Percentiles rank a stretch among this genome's conserved stretches.
These are phyloP conservation scores for Mallotus repandus DNA, from an alignment of 441 rosid genomes.

Conservation along the genomic window DNA sequence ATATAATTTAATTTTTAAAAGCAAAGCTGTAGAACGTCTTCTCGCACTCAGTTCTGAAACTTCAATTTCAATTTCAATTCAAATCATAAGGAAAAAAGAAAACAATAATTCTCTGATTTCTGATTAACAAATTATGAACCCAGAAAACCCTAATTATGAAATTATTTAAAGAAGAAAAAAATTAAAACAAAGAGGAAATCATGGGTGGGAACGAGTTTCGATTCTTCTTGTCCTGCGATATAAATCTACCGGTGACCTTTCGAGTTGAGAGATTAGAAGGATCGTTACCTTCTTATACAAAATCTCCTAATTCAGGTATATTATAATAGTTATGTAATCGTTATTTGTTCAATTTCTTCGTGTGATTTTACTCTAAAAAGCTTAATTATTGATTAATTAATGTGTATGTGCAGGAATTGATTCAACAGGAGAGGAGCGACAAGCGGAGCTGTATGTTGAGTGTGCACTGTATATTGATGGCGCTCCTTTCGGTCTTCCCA, in stretches of 20 bases:
- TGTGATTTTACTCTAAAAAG: neutral
- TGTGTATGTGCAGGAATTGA: slow-evolving; percentile 36
- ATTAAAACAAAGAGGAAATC: neutral
- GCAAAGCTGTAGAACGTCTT: too few species aligned
- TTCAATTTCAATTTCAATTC: too few species aligned
- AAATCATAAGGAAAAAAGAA: too few species aligned
- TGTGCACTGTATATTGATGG: slow-evolving; percentile 91
- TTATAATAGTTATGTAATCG: neutral
- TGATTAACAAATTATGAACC: too few species aligned
- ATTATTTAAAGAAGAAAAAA: too few species aligned
- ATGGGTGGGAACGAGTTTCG: slow-evolving; percentile 93
- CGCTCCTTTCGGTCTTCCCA: slow-evolving; percentile 89
- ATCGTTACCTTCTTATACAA: slow-evolving; percentile 43
- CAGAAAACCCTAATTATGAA: too few species aligned
- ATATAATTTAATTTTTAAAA: too few species aligned
- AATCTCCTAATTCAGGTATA: slow-evolving; percentile 56
- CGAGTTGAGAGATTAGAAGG: slow-evolving; percentile 89
- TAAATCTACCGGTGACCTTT: slow-evolving; percentile 87
- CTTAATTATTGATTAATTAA: too few species aligned
- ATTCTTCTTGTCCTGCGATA: slow-evolving; percentile 91
- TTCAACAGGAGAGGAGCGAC: slow-evolving; percentile 50
- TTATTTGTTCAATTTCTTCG: neutral
- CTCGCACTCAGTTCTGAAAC: too few species aligned
- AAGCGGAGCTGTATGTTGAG: slow-evolving; percentile 76
- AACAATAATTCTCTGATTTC: too few species aligned